A percentile compares a stretch with the other conserved stretches of the same genome.
Conservation (phyloP, 2,329 filamentous ascomycete genomes). For the Alternaria sp. region DNA sequence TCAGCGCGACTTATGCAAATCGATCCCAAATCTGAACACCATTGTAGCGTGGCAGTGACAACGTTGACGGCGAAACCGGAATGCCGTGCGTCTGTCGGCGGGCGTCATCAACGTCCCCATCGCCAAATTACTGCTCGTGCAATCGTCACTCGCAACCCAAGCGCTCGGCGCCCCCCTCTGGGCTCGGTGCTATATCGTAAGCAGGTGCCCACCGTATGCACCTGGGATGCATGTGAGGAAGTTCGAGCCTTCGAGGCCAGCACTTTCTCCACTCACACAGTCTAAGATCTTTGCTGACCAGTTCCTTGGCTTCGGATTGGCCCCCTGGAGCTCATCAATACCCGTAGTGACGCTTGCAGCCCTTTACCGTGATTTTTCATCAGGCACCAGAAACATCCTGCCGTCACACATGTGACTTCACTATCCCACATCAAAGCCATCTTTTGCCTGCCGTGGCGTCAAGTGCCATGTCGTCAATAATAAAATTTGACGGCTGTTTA, state of each 20-base stretch:
- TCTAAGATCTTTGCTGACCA: constrained; percentile 14
- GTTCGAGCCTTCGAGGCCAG: constrained; percentile 24
- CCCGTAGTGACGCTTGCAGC: constrained; percentile 9
- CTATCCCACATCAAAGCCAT: constrained; percentile 1
- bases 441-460: constrained; percentile 14
- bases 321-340: not conserved
- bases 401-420: constrained; percentile 11
- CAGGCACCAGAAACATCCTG: constrained; percentile 12
- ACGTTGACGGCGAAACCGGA: constrained; percentile 26
- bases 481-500: not conserved
- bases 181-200: constrained; percentile 30
- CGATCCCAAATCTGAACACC: constrained; percentile 21
- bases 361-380: constrained; percentile 4
- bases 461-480: constrained; percentile 1
- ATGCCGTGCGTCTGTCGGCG: constrained; percentile 7
- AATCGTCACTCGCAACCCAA: constrained; percentile 33
- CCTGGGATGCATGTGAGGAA: constrained; percentile 20
- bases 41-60: constrained; percentile 26
- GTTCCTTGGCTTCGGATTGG: constrained; percentile 14
- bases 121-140: constrained; percentile 21
- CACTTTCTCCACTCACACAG: constrained; percentile 23
- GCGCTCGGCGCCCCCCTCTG: constrained; percentile 27
- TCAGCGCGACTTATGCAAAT: constrained; percentile 28
- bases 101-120: constrained; percentile 28
- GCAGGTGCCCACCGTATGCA: constrained; percentile 21